Evolutionary conservation across 371 early-diverging fungal genomes (phyloP).

Genomic region (Mucor velutinosus): DNA sequence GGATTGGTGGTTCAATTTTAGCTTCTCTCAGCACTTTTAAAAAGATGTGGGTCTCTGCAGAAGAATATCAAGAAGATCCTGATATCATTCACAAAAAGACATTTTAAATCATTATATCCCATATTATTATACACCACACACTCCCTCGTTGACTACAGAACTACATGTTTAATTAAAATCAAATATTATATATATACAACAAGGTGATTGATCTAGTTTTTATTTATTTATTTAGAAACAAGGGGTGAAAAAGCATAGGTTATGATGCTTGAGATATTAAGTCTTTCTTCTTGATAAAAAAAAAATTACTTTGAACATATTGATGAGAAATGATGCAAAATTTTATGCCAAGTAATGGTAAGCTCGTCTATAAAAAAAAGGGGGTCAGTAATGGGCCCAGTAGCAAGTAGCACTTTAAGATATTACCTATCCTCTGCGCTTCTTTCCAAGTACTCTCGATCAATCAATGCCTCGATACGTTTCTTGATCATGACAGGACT

Average conservation of each 20-base stretch:
- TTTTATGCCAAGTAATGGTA: slow-evolving; percentile 1
- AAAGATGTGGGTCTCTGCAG: slow-evolving; percentile 85
- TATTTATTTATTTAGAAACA: too few relatives aligned
- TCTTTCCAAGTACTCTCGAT: slow-evolving; percentile 84
- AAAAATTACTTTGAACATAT: neutral
- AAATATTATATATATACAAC: neutral
- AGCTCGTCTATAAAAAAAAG: neutral
- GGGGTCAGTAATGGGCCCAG: neutral
- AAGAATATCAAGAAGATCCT: slow-evolving; percentile 86
- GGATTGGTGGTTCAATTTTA: slow-evolving; percentile 97
- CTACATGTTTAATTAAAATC: neutral
- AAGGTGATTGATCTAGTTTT: too few relatives aligned
- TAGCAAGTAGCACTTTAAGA: neutral
- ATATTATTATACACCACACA: neutral
- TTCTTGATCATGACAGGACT: slow-evolving; percentile 79
- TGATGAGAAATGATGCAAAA: neutral
- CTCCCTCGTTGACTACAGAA: neutral
- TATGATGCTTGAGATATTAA: neutral
- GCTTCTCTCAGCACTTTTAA: slow-evolving; percentile 79
- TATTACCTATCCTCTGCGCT: slow-evolving; percentile 61
- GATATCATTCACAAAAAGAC: slow-evolving; percentile 81
- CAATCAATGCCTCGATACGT: slow-evolving; percentile 81
- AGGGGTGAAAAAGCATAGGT: too few relatives aligned
- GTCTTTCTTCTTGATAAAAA: neutral
- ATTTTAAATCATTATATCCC: slow-evolving; percentile 48